phyloP scores from a whole-genome alignment of 2,329 filamentous ascomycete genomes.

The Dothideomycetidae sp. region DNA sequence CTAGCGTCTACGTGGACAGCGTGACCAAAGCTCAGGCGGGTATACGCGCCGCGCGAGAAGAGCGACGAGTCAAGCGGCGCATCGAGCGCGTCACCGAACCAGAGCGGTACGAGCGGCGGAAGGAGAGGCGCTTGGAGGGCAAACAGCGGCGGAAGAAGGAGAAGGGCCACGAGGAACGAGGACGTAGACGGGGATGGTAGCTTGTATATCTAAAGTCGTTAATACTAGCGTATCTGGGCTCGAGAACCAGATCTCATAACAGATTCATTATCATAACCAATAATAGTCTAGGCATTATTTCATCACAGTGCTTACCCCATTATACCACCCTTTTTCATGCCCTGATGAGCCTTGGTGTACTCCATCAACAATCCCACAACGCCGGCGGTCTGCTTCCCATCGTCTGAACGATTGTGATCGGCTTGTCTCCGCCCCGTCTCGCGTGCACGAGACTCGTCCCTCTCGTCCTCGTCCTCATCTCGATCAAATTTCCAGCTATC shows the following conservation, averaged over 20 bases:
- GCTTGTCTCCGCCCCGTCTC: background rate
- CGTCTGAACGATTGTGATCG: background rate
- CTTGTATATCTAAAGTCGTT: too few relatives aligned
- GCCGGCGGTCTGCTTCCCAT: slow-evolving; percentile 3
- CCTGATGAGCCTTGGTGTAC: slow-evolving; percentile 13
- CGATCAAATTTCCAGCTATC: slow-evolving; percentile 12
- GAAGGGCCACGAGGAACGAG: slow-evolving; percentile 57
- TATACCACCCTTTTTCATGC: slow-evolving; percentile 9
- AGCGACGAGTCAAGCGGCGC: slow-evolving; percentile 68
- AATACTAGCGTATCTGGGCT: too few relatives aligned
- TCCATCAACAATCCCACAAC: slow-evolving; percentile 12
- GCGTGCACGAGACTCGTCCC: slow-evolving; percentile 1
- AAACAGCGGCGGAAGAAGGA: slow-evolving; percentile 75
- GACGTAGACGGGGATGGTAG: slow-evolving; percentile 55
- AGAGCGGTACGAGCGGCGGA: slow-evolving; percentile 61
- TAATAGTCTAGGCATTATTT: too few relatives aligned
- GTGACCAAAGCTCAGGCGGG: slow-evolving; percentile 59
- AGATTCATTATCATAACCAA: too few relatives aligned
- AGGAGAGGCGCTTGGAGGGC: slow-evolving; percentile 70
- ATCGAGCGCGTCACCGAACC: slow-evolving; percentile 76
- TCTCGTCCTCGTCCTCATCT: slow-evolving; percentile 5
- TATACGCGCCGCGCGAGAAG: slow-evolving; percentile 57
- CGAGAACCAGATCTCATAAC: too few relatives aligned
- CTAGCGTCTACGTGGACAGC: slow-evolving; percentile 59
- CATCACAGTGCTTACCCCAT: slow-evolving; percentile 10